Percentiles rank a stretch among this genome's conserved stretches.
These are phyloP conservation scores for Parathielavia hyrcaniae DNA, from an alignment of 495 filamentous ascomycete genomes.

Conservation along the genomic window DNA sequence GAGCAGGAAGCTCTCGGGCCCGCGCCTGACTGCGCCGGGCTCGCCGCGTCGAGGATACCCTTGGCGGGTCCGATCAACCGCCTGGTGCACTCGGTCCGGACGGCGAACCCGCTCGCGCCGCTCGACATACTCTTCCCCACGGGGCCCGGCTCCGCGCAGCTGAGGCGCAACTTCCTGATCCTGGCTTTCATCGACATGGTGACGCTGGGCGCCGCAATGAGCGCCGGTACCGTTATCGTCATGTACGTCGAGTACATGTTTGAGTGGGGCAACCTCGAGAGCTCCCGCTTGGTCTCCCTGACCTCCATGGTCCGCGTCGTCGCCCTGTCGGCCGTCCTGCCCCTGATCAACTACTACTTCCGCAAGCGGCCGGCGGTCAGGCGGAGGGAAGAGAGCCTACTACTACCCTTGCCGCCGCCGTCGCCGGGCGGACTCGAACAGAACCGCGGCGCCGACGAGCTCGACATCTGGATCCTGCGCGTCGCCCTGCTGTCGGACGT, in stretches of 20 bases:
- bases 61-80: conserved; percentile 20
- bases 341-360: conserved; percentile 61
- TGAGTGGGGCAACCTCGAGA: conserved; percentile 71
- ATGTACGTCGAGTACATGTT: conserved; percentile 76
- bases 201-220: conserved; percentile 75
- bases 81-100: conserved; percentile 23
- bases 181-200: conserved; percentile 73
- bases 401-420: conserved; percentile 9
- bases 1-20: conserved; percentile 23
- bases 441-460: conserved; percentile 63
- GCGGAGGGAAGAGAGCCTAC: conserved; percentile 32
- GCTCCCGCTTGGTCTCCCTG: conserved; percentile 67
- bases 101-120: conserved; percentile 60
- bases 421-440: conserved; percentile 37
- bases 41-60: conserved; percentile 10
- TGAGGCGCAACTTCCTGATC: conserved; percentile 73
- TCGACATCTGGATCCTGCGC: conserved; percentile 76
- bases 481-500: conserved; percentile 71
- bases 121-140: conserved; percentile 71
- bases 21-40: conserved; percentile 8
- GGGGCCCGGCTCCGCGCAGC: conserved; percentile 46
- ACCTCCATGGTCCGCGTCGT: conserved; percentile 68
- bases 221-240: conserved; percentile 67
- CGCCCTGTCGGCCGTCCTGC: conserved; percentile 67
- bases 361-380: conserved; percentile 42